Conservation (phyloP, 768 basidiomycete genomes). For the Rubroboletus pulcherrimus region DNA sequence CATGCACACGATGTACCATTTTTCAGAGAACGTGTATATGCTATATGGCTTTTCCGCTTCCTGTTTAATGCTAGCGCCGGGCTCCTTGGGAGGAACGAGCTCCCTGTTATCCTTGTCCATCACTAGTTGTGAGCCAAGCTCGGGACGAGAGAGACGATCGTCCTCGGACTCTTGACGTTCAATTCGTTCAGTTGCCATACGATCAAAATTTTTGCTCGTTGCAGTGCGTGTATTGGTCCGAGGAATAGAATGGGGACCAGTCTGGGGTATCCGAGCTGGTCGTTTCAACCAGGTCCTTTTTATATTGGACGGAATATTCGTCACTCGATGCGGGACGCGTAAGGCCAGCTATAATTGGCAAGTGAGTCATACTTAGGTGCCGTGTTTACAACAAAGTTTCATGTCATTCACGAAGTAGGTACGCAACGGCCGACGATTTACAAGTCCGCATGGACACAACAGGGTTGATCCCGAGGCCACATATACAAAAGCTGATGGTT, state of each 20-base stretch:
- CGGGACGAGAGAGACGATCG: neutral
- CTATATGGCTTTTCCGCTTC: conserved; percentile 33
- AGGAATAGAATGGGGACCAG: neutral
- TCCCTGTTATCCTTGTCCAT: neutral
- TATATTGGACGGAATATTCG: neutral
- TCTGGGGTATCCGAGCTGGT: neutral
- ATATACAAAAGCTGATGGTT: neutral
- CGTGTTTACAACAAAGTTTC: neutral
- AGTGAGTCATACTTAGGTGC: neutral
- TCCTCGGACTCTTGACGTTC: neutral
- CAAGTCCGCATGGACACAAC: neutral
- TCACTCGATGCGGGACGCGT: neutral
- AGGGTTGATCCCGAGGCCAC: neutral
- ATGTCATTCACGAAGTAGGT: neutral
- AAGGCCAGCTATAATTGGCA: neutral
- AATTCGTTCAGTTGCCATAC: neutral
- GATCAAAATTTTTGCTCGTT: neutral
- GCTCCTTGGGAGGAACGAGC: no score
- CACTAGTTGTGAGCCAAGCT: neutral
- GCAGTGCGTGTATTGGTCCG: neutral
- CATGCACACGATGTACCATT: conserved; percentile 65
- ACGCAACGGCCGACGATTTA: neutral
- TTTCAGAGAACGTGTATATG: conserved; percentile 52
- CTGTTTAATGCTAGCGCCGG: neutral
- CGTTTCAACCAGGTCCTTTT: neutral